Base-by-base conservation (phyloP, 1,139 yeast species). In the Geotrichum restrictum region DNA sequence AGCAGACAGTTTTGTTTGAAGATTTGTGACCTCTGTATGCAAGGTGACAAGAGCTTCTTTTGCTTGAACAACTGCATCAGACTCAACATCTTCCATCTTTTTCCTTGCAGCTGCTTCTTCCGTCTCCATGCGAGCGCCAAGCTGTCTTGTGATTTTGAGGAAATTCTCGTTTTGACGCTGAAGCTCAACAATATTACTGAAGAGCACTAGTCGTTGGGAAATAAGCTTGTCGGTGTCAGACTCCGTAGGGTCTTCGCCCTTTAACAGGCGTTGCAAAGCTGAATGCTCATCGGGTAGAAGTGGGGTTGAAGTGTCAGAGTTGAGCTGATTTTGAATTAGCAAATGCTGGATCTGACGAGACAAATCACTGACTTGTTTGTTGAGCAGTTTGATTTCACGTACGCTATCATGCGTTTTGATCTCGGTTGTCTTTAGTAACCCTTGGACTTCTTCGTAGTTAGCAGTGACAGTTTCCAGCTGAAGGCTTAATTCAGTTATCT, bases 331-430 rank as follows among this genome's bases (percentile, higher is more conserved):
- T 63, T 88, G 91, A 11, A 85, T 78, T 49, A 91, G 74, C 48
- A 88, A 74, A 53, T 77, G 78, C 60, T 88, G 88, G 16, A 93
- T 78, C 66, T 93, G 98, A 42, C 84, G 79, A 7, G 94, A 87
- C 39, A 89, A 72, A 62, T 91, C 97, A 36, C 76, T 71, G 49
- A 84, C 79, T 59, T 85, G 81, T 58, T 77, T 79, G 77, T 69
- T 70, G 62, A 60, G 68, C 57, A 65, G 73, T 68, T 61, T 69
- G 56, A 47, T 69, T 53, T 67, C 77, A 63, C 60, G 64, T 14
- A 60, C 62, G 22, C 59, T 57, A 43, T 67, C 69, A 22, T 59
- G 55, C 11, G 60, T 56, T 39, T 60, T 61, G 18, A 57, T 55
- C 34, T 62, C 59, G 19, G 61, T 54, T 36, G 52, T 53, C 51